Evolutionary conservation across 2,329 filamentous ascomycete genomes (phyloP), one percentile per base, ranked within the genome.

Genomic region (Penicillium sp.): DNA sequence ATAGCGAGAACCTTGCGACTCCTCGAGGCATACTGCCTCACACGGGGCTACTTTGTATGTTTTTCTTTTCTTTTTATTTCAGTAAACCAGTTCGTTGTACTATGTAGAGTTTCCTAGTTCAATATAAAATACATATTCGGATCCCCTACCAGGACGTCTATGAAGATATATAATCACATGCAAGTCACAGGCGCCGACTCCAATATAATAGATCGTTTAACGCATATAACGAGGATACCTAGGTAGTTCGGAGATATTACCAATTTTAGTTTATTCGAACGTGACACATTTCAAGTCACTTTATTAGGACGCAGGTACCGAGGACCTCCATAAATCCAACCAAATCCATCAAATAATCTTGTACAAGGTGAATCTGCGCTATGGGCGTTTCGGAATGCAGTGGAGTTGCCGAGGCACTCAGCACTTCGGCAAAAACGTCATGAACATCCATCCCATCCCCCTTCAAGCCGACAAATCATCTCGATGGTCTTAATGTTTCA

Each of bases 341-440:
- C 11, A 40, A n/a, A 48, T 9, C 14, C 32, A 34, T 34, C 22
- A 40, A 24, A 40, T 22, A 22, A 32, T 32, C 29, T 13, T 26
- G 29, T 24, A 18, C 26, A 37, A 24, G 31, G 38, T 18, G 29
- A 20, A 35, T 29, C 24, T 35, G 16, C 48, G 22, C 22, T 43
- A 49, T 49, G 48, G 37, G 37, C 37, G 16, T 43, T 34, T 58
- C 56, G 56, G 62, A 61, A 51, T 51, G 31, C 18, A 53, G 57
- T 57, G 57, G 56, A 59, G 57, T 55, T 53, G 40, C 70, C 70
- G 70, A 72, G 70, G 70, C 66, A 66, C 62, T 69, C 37, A 50
- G 51, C 42, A 13, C 55, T 63, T 71, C 69, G 70, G 70, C 57
- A 72, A 71, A 71, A 65, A 72, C 70, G 70, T 72, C 70, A 72